phyloP scores from a whole-genome alignment of 75 land plant genomes.

The Azolla pinnata region DNA sequence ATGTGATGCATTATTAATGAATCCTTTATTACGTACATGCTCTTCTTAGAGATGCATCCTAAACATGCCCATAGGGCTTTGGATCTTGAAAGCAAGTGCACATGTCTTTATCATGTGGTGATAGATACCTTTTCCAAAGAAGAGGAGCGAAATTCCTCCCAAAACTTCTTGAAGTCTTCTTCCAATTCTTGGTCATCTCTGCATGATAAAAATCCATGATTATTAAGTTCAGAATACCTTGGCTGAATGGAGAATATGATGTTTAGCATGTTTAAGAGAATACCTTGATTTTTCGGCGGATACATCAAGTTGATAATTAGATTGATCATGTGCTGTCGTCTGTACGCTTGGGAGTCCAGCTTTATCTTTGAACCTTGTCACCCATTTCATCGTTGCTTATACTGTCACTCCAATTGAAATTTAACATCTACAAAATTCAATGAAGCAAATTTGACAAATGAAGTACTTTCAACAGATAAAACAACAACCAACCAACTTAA shows the following conservation, averaged over 20 bases:
- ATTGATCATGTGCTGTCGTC: background rate
- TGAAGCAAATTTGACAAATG: too few relatives aligned
- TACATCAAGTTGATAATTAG: background rate
- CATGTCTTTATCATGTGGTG: background rate
- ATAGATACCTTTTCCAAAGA: constrained; percentile 64
- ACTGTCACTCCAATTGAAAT: too few relatives aligned
- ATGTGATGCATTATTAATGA: background rate
- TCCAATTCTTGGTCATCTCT: constrained; percentile 83
- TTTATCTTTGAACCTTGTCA: background rate
- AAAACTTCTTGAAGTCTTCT: constrained; percentile 81
- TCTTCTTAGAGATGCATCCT: background rate
- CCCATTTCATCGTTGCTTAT: background rate
- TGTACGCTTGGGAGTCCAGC: background rate
- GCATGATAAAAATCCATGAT: constrained; percentile 6
- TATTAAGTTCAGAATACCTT: background rate
- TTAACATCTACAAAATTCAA: too few relatives aligned
- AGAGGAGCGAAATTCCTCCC: constrained; percentile 96
- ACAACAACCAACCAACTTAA: too few relatives aligned
- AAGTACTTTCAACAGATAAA: too few relatives aligned
- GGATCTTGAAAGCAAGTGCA: background rate
- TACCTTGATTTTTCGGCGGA: background rate
- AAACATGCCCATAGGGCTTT: background rate
- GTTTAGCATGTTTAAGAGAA: background rate
- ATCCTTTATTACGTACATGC: background rate
- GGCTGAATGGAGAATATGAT: background rate